phyloP scores from a whole-genome alignment of 306 rosid genomes.

The Quercus robur region DNA sequence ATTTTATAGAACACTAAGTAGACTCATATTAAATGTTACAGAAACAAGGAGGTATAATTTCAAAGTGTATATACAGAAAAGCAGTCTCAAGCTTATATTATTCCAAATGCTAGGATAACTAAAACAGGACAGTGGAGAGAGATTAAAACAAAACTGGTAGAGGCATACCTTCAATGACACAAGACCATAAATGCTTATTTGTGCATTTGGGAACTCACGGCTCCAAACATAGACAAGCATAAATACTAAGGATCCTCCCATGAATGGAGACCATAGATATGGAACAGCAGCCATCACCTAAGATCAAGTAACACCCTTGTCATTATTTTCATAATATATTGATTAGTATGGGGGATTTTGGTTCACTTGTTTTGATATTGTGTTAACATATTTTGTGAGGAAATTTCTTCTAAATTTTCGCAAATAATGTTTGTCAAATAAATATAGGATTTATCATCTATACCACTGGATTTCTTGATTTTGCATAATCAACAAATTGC shows the following conservation, averaged over 20 bases:
- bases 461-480: too few species aligned
- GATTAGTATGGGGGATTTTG: neutral
- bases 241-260: conserved; percentile 68
- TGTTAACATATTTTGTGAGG: neutral
- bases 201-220: conserved; percentile 69
- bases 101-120: neutral
- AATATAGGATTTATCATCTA: neutral
- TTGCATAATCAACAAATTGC: too few species aligned
- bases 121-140: neutral
- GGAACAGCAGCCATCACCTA: conserved; percentile 57
- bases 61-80: neutral
- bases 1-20: neutral
- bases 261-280: conserved; percentile 20
- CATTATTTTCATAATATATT: neutral
- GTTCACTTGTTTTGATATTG: neutral
- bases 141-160: neutral
- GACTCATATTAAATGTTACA: neutral
- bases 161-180: conserved; percentile 59
- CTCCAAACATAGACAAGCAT: conserved; percentile 74
- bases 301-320: neutral
- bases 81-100: neutral
- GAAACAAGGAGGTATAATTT: neutral
- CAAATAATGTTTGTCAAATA: neutral
- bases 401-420: neutral
- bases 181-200: conserved; percentile 56